Evolutionary conservation across 208 protist genomes (phyloP).

Genomic region (Acanthamoeba healyi): DNA sequence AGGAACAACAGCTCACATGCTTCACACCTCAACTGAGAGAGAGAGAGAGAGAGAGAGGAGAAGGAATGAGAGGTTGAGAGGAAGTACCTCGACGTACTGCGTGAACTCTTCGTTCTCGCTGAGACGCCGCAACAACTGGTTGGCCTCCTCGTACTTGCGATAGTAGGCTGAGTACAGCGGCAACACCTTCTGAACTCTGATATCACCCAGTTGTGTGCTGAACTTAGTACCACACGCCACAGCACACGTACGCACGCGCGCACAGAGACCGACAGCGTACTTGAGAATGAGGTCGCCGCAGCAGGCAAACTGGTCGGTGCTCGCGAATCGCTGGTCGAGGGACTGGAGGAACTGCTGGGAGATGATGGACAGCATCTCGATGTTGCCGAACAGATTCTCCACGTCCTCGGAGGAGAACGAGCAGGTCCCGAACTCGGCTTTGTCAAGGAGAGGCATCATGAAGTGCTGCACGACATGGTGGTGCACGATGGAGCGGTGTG

Average conservation of each 20-base stretch:
- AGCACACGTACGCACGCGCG: neutral
- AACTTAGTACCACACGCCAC: neutral
- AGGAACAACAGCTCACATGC: neutral
- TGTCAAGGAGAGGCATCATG: neutral
- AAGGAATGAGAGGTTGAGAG: neutral
- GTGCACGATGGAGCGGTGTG: neutral
- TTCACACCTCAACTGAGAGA: neutral
- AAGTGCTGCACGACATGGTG: neutral
- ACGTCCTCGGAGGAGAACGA: conserved; percentile 16
- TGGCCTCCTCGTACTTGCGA: conserved; percentile 37
- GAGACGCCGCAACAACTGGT: neutral
- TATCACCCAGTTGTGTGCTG: neutral
- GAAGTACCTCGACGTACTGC: neutral
- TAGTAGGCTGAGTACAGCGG: conserved; percentile 34
- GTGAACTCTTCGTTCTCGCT: conserved; percentile 49
- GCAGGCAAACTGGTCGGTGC: conserved; percentile 1
- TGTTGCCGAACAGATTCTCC: conserved; percentile 54
- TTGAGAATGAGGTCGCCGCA: conserved; percentile 38
- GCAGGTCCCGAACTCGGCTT: neutral
- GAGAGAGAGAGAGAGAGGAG: neutral
- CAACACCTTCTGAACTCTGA: neutral
- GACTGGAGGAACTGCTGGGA: conserved; percentile 35
- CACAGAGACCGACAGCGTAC: neutral
- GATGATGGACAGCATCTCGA: conserved; percentile 42
- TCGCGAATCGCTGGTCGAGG: conserved; percentile 4